Evolutionary conservation across 306 rosid species (phyloP).

Genomic region (Malus sylvestris): DNA sequence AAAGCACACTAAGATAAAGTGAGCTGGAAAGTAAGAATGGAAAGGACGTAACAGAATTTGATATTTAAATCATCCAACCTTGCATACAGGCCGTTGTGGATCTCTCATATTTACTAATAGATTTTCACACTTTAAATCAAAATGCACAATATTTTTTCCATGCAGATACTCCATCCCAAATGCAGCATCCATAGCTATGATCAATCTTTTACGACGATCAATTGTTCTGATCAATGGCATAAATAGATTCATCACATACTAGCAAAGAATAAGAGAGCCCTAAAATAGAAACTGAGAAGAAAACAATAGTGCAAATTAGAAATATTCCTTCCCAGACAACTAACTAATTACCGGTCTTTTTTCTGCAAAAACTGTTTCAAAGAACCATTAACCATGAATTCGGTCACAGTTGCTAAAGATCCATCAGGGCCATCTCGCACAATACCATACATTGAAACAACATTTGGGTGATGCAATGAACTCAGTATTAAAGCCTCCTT

Average conservation of each 20-base stretch:
- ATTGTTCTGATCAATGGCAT: slow-evolving; percentile 65
- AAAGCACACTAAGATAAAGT: not conserved
- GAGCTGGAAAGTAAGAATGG: not conserved
- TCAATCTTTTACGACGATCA: slow-evolving; percentile 96
- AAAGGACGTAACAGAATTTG: not conserved
- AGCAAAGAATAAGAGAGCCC: not conserved
- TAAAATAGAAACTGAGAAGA: slow-evolving; percentile 5
- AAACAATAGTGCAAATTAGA: not conserved
- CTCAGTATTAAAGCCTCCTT: slow-evolving; percentile 94
- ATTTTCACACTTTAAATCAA: slow-evolving; percentile 98
- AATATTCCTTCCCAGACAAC: not conserved
- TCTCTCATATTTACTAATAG: slow-evolving; percentile 96
- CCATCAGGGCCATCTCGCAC: slow-evolving; percentile 99
- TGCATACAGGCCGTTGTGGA: slow-evolving; percentile 96
- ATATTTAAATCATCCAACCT: slow-evolving; percentile 41
- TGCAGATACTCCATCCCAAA: slow-evolving; percentile 99
- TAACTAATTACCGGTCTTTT: slow-evolving; percentile 72
- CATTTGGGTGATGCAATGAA: slow-evolving; percentile 97
- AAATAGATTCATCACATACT: not conserved
- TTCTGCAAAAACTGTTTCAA: slow-evolving; percentile 95
- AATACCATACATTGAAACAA: slow-evolving; percentile 94
- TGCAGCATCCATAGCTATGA: slow-evolving; percentile 99
- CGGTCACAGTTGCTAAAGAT: slow-evolving; percentile 93
- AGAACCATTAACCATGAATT: slow-evolving; percentile 98
- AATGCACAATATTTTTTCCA: slow-evolving; percentile 91